Conservation (phyloP, 768 basidiomycete species). For the Trametes villosa region DNA sequence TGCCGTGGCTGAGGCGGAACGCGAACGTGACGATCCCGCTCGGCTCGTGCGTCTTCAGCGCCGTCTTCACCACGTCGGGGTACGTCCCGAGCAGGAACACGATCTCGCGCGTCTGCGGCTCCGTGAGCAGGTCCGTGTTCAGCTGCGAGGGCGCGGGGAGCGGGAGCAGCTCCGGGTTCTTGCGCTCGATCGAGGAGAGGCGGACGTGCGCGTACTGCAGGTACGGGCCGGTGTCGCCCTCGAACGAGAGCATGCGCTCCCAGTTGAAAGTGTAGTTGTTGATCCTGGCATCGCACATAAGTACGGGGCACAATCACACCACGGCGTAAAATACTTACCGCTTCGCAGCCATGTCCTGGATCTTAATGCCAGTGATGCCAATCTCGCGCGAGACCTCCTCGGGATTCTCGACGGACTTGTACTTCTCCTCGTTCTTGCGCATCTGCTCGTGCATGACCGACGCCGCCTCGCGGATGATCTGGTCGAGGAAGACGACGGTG, state of each 20-base stretch:
- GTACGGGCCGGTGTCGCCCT: constrained; percentile 95
- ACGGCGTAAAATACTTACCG: too few relatives aligned
- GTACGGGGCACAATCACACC: too few relatives aligned
- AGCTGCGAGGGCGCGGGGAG: constrained; percentile 73
- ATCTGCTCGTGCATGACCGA: constrained; percentile 96
- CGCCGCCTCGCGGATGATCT: constrained; percentile 88
- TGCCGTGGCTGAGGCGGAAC: constrained; percentile 85
- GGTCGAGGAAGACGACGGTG: constrained; percentile 92
- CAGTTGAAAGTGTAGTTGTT: constrained; percentile 97
- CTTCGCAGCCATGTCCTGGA: constrained; percentile 96
- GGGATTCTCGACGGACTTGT: constrained; percentile 85
- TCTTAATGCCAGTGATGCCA: constrained; percentile 95
- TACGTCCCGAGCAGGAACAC: constrained; percentile 86
- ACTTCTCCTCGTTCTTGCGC: constrained; percentile 93
- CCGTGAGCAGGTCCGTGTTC: constrained; percentile 64
- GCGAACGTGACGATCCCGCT: constrained; percentile 90
- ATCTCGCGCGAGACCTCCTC: constrained; percentile 78
- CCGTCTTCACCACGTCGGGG: constrained; percentile 88
- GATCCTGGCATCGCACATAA: too few relatives aligned
- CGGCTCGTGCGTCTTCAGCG: constrained; percentile 85
- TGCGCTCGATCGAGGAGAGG: constrained; percentile 86
- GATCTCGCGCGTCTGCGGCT: constrained; percentile 84
- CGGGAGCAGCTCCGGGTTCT: constrained; percentile 86
- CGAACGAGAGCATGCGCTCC: constrained; percentile 93
- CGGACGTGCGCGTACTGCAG: constrained; percentile 97